Conservation (phyloP, 371 early-diverging fungal genomes). For the Mortierella sp. region DNA sequence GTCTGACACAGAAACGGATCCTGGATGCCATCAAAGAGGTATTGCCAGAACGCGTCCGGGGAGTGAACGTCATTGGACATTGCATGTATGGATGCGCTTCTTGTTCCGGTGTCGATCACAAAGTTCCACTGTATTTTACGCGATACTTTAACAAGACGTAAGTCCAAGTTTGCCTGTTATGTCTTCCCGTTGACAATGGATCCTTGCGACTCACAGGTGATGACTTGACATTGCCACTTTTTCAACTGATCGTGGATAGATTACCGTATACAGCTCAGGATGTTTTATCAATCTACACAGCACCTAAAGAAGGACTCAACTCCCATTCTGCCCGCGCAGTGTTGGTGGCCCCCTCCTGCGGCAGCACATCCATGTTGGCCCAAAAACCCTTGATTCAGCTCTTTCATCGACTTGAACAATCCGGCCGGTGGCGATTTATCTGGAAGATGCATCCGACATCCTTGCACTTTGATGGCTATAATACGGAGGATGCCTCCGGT, state of each 20-base stretch:
- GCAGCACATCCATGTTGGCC: slow-evolving; percentile 42
- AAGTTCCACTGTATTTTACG: slow-evolving; percentile 53
- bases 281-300: slow-evolving; percentile 18
- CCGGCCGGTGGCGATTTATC: slow-evolving; percentile 47
- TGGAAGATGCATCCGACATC: slow-evolving; percentile 55
- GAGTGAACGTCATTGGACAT: slow-evolving; percentile 48
- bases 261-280: slow-evolving; percentile 46
- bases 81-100: slow-evolving; percentile 54
- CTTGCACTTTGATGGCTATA: slow-evolving; percentile 29
- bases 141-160: slow-evolving; percentile 52
- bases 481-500: slow-evolving; percentile 16
- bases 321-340: slow-evolving; percentile 17
- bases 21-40: slow-evolving; percentile 45
- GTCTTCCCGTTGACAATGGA: background rate
- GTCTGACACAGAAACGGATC: slow-evolving; percentile 41
- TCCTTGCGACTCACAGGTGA: background rate
- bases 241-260: no score
- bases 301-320: background rate
- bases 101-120: slow-evolving; percentile 50
- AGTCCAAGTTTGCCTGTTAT: background rate
- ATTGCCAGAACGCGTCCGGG: slow-evolving; percentile 37
- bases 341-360: slow-evolving; percentile 44
- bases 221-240: no score
- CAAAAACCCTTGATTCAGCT: slow-evolving; percentile 44
- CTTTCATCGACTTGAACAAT: slow-evolving; percentile 47